These are phyloP conservation scores for Sclerospora graminicola DNA, from an alignment of 352 stramenopile species.

Conservation along the genomic window DNA sequence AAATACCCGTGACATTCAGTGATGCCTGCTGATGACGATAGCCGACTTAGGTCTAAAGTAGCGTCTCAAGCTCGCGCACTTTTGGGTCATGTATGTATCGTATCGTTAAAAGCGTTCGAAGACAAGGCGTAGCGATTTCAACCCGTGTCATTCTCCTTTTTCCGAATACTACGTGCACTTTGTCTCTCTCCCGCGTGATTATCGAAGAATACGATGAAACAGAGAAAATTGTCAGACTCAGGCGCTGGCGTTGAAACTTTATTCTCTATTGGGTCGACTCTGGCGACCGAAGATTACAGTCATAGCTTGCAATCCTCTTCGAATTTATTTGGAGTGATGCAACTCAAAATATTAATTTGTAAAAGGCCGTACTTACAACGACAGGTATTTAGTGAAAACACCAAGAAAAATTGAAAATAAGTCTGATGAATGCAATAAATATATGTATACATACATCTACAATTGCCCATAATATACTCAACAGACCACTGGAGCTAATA, in stretches of 20 bases:
- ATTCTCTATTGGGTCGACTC: no score
- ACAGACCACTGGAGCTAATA: no score
- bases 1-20: conserved; percentile 72
- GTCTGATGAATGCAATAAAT: no score
- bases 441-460: no score
- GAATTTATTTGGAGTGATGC: no score
- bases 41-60: conserved; percentile 33
- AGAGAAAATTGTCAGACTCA: conserved; percentile 81
- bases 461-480: no score
- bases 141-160: conserved; percentile 6
- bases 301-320: no score
- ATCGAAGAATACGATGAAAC: conserved; percentile 84
- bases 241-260: conserved; percentile 80
- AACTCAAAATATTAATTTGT: no score
- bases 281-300: no score
- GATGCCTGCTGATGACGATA: conserved; percentile 32
- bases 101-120: conserved; percentile 50
- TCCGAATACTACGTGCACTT: conserved; percentile 1
- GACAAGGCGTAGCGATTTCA: conserved; percentile 31
- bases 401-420: no score
- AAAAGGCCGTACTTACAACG: no score
- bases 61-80: conserved; percentile 35
- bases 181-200: conserved; percentile 42
- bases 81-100: conserved; percentile 38
- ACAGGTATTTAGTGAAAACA: no score